These are phyloP conservation scores for Malassezia yamatoensis DNA, from an alignment of 1,284 basidiomycete genomes.

Conservation along the genomic window DNA sequence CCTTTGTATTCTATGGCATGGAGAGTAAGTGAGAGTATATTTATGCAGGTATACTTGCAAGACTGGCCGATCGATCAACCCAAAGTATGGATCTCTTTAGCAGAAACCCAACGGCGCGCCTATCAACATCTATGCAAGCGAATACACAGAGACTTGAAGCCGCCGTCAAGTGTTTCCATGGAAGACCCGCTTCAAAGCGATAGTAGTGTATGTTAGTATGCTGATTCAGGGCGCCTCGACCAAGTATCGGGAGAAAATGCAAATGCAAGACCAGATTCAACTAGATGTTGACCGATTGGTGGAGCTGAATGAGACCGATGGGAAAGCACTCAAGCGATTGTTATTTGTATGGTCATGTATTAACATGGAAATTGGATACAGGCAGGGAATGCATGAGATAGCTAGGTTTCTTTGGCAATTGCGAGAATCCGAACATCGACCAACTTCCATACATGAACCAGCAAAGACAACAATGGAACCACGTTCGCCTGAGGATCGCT, in stretches of 20 bases:
- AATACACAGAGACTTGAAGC: too few relatives aligned
- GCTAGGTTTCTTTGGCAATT: slow-evolving; percentile 33
- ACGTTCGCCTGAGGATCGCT: not conserved
- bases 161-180: too few relatives aligned
- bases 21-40: not conserved
- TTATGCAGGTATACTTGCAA: not conserved
- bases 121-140: slow-evolving; percentile 9
- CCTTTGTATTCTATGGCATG: not conserved
- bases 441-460: too few relatives aligned
- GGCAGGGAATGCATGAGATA: slow-evolving; percentile 48
- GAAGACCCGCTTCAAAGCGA: slow-evolving; percentile 8
- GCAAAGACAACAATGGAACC: too few relatives aligned
- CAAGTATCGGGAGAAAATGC: not conserved
- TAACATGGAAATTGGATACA: slow-evolving; percentile 36
- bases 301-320: not conserved
- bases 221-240: not conserved
- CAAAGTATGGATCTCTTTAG: not conserved
- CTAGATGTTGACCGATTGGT: slow-evolving; percentile 9
- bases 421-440: not conserved
- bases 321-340: slow-evolving; percentile 9
- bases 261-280: slow-evolving; percentile 1
- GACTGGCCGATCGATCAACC: not conserved
- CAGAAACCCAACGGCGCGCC: slow-evolving; percentile 10
- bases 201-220: not conserved
- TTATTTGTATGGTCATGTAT: slow-evolving; percentile 37